Conservation (phyloP, 352 stramenopile genomes). For the Phytophthora ohioensis region DNA sequence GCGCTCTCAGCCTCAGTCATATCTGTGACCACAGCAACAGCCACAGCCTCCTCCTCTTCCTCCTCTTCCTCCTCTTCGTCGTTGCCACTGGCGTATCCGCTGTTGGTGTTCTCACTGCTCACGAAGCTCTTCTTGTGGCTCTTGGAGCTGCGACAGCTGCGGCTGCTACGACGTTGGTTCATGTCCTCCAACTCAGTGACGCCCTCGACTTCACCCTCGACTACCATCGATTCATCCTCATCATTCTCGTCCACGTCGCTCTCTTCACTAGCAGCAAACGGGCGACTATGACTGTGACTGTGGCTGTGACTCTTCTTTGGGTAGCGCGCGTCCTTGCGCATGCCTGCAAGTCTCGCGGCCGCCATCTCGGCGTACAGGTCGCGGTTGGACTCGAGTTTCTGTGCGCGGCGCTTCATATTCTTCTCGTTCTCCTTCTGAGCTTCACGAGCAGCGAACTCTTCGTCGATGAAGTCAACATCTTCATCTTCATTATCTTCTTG, state of each 20-base stretch:
- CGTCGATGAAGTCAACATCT: constrained; percentile 64
- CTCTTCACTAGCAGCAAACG: constrained; percentile 23
- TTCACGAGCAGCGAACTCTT: constrained; percentile 48
- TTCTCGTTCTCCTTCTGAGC: constrained; percentile 68
- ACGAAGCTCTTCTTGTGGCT: constrained; percentile 45
- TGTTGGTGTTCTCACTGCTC: constrained; percentile 33
- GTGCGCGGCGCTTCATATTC: constrained; percentile 53
- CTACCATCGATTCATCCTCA: constrained; percentile 32
- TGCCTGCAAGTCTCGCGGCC: constrained; percentile 57
- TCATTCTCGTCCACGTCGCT: constrained; percentile 41
- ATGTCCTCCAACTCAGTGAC: constrained; percentile 28
- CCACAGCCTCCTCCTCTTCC: constrained; percentile 10
- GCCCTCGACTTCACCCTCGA: constrained; percentile 28
- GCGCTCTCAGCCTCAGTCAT: constrained; percentile 23
- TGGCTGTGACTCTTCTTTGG: constrained; percentile 44
- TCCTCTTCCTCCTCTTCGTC: constrained; percentile 32
- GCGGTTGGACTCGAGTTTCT: constrained; percentile 80
- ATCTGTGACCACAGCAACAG: neutral
- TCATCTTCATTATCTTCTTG: constrained; percentile 30
- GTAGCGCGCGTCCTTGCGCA: constrained; percentile 76
- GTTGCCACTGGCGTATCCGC: constrained; percentile 26
- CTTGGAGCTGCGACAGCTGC: constrained; percentile 34
- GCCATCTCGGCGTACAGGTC: constrained; percentile 81
- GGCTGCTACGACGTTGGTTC: constrained; percentile 30
- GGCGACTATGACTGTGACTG: constrained; percentile 3